These are phyloP conservation scores for Tetrahymena malaccensis DNA, from an alignment of 73 alveolate genomes.

Conservation along the genomic window DNA sequence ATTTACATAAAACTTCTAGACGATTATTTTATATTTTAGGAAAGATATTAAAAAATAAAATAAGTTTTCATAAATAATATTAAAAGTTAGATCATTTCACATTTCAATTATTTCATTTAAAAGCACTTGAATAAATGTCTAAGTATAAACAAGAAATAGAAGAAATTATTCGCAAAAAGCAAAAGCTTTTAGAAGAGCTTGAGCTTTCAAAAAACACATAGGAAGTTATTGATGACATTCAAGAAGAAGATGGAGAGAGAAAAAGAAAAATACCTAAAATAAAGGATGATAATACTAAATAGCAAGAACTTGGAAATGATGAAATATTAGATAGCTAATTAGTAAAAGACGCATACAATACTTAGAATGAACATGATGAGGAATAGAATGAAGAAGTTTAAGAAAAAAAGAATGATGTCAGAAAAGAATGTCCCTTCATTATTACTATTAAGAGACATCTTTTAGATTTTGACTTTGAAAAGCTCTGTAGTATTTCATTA, in stretches of 20 bases:
- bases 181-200: background rate
- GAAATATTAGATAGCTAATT: background rate
- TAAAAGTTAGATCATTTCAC: background rate
- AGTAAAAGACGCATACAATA: background rate
- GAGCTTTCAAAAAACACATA: background rate
- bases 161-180: background rate
- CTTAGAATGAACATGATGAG: background rate
- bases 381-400: background rate
- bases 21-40: background rate
- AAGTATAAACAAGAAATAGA: background rate
- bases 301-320: background rate
- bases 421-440: conserved; percentile 23
- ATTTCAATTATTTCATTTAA: too few relatives aligned
- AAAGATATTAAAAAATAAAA: background rate
- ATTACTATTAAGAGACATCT: conserved; percentile 52
- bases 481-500: conserved; percentile 88
- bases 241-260: background rate
- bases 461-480: conserved; percentile 95
- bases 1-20: background rate
- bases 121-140: background rate
- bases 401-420: background rate
- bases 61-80: background rate
- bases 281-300: background rate
- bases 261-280: background rate
- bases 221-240: background rate